Conservation (phyloP, 2,329 filamentous ascomycete genomes). For the Stemphylium lycopersici region DNA sequence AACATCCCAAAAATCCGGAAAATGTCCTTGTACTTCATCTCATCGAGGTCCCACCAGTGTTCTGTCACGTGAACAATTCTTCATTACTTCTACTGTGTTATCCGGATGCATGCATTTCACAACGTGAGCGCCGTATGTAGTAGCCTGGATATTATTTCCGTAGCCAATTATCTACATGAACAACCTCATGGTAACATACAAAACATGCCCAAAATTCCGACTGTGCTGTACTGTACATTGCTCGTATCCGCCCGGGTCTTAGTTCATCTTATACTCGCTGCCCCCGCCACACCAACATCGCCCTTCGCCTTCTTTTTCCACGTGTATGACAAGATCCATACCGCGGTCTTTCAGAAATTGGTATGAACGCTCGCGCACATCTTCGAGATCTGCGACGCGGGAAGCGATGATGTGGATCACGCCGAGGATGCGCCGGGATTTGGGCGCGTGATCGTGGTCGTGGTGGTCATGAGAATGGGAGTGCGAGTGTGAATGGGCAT, state of each 20-base stretch:
- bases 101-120: too few relatives aligned
- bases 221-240: too few relatives aligned
- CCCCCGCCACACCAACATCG: constrained; percentile 67
- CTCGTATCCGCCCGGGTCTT: neutral
- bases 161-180: too few relatives aligned
- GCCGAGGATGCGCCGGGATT: constrained; percentile 67
- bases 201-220: too few relatives aligned
- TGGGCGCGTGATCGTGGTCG: constrained; percentile 39
- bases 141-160: too few relatives aligned
- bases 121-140: too few relatives aligned
- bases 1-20: too few relatives aligned
- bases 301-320: constrained; percentile 81
- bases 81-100: too few relatives aligned
- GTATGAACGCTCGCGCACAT: constrained; percentile 78
- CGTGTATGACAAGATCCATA: constrained; percentile 85
- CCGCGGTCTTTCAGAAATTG: constrained; percentile 72
- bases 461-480: constrained; percentile 28
- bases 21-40: too few relatives aligned
- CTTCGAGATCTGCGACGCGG: constrained; percentile 74
- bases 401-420: constrained; percentile 86
- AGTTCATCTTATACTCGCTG: constrained; percentile 9
- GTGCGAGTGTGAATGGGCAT: constrained; percentile 7
- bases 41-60: too few relatives aligned
- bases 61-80: too few relatives aligned
- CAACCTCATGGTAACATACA: too few relatives aligned